A percentile compares a stretch with the other conserved stretches of the same genome.
Conservation (phyloP, 2,329 filamentous ascomycete species). For the Paracoccidioides lutzii region DNA sequence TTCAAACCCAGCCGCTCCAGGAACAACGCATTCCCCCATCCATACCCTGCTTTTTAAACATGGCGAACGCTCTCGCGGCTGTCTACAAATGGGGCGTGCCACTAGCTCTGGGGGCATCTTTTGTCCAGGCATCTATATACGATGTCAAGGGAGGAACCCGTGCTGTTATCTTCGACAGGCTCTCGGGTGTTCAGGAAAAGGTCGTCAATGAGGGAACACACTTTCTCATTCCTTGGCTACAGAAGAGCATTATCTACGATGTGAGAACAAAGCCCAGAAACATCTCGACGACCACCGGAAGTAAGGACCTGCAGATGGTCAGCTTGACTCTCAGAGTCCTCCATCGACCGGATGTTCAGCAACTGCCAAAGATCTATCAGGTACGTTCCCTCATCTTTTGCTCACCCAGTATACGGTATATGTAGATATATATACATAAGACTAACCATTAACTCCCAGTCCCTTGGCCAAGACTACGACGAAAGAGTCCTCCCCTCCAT, state of each 20-base stretch:
- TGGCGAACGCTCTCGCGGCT: conserved; percentile 34
- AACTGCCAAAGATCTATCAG: conserved; percentile 96
- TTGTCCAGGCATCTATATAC: conserved; percentile 72
- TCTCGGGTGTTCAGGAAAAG: conserved; percentile 81
- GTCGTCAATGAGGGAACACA: conserved; percentile 96
- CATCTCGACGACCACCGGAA: conserved; percentile 92
- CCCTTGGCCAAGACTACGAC: conserved; percentile 95
- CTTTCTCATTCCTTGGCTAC: conserved; percentile 90
- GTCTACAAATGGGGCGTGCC: conserved; percentile 50
- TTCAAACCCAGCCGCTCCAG: background rate
- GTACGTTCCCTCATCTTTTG: conserved; percentile 37
- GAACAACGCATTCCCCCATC: conserved; percentile 5
- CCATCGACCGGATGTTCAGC: conserved; percentile 84
- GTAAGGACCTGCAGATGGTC: conserved; percentile 99
- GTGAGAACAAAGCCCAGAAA: conserved; percentile 95
- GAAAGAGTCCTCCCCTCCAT: conserved; percentile 97
- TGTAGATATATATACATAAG: background rate
- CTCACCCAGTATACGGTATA: no score
- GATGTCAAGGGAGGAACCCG: conserved; percentile 90
- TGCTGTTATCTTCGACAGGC: conserved; percentile 93
- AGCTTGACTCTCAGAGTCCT: conserved; percentile 92
- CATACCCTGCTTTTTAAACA: conserved; percentile 17
- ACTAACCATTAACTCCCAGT: conserved; percentile 41
- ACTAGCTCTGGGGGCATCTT: conserved; percentile 51
- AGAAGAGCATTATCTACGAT: conserved; percentile 89